Conservation (phyloP, 768 basidiomycete genomes). For the Suillus plorans region DNA sequence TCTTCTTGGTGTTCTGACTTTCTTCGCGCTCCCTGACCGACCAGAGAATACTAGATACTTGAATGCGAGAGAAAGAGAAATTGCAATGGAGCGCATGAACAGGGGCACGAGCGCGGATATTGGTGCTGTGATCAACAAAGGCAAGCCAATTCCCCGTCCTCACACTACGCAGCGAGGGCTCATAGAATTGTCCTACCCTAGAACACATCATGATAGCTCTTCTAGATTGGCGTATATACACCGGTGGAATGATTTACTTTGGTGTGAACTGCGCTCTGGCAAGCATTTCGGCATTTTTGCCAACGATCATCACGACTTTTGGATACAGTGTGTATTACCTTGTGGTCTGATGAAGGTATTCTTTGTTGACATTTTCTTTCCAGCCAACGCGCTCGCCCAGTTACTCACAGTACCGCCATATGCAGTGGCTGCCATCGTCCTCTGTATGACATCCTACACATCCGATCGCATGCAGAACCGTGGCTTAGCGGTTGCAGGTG, state of each 20-base stretch:
- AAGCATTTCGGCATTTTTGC: conserved; percentile 81
- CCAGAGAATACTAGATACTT: conserved; percentile 70
- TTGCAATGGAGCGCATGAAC: conserved; percentile 69
- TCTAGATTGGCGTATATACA: conserved; percentile 69
- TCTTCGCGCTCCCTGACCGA: conserved; percentile 62
- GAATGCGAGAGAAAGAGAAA: conserved; percentile 46
- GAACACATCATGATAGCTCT: conserved; percentile 65
- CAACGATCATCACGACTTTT: conserved; percentile 76
- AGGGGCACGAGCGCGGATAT: conserved; percentile 64
- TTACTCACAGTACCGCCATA: conserved; percentile 83
- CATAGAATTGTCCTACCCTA: conserved; percentile 23
- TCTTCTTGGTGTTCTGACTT: conserved; percentile 55
- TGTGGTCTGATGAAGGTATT: neutral
- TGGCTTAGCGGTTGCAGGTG: conserved; percentile 36
- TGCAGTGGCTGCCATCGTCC: conserved; percentile 64
- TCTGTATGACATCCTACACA: conserved; percentile 54
- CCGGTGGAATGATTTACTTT: conserved; percentile 74
- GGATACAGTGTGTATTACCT: conserved; percentile 55
- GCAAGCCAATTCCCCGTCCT: conserved; percentile 31
- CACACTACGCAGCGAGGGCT: neutral
- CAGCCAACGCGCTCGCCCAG: conserved; percentile 67
- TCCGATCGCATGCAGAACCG: conserved; percentile 71
- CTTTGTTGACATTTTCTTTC: neutral
- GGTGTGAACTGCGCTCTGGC: conserved; percentile 74
- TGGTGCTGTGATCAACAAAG: conserved; percentile 63